Evolutionary conservation across 176 grass and related monocot species (phyloP), one percentile per base, ranked within the genome.

Genomic region (Poa pratensis): DNA sequence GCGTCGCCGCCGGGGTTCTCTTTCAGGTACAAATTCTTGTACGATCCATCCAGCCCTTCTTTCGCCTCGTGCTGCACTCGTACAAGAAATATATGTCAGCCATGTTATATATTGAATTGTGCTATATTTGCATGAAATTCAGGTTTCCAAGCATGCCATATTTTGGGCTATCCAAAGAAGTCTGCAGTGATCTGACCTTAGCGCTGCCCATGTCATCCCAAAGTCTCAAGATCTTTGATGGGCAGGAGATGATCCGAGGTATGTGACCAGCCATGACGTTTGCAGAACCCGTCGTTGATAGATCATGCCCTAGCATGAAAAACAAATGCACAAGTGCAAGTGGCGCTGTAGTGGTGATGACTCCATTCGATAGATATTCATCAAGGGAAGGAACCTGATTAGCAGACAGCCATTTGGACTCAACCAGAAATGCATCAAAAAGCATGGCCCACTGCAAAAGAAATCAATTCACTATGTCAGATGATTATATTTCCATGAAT

Each of bases 191-290:
- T 32, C 53, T 87, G 7, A 94, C 89, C 94, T 88, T 78, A 7
- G 88, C 94, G 77, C 88, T 94, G 50, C 88, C 92, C 64, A 97
- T 75, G 73, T 97, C 90, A 87, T 97, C 88, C 88, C 88, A 90
- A 40, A 97, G 92, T 9, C 92, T 82, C 15, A 94, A 70, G 57
- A 97, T 94, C 69, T 80, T 94, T 3, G 90, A 83, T 0, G 77
- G 65, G 75, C 71, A 89, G 75, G 90, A 89, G 26, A 92, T 57
- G 19, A 86, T 27, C 3, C 37, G 23, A 14, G 71, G 74, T 5
- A 66, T 55, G 9, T 70, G 77, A 6, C 77, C 83, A 2, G 28
- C 3, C 3, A 3, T 11, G 66, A 69, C 34, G 34, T 69, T 69
- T 40, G 34, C 32, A 5, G 66, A 40, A n/a, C 34, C 17, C 34